Evolutionary conservation across 768 basidiomycete genomes (phyloP), one percentile per base, ranked within the genome.

Genomic region (Suillus weaverae): DNA sequence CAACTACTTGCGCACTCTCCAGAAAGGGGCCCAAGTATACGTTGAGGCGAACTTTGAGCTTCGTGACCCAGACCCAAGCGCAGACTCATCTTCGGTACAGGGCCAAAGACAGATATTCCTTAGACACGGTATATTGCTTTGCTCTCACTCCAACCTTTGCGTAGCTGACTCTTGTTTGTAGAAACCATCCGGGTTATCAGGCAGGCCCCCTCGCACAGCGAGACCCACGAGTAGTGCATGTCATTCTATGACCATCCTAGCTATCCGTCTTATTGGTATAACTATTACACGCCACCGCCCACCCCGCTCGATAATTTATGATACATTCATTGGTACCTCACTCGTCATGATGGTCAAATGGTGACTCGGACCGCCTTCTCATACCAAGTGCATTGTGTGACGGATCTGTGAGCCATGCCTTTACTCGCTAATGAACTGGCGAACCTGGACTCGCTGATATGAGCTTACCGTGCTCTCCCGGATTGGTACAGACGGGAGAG

Each of bases 31-130:
- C 57, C 86, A 80, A 64, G 93, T 96, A 20, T 94, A 87, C 66
- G 92, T 92, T 41, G 94, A 96, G 74, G 88, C 92, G 35, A 82
- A 80, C 68, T 94, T 84, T 66, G 92, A 94, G 74, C 75, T 94
- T 30, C 85, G 88, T 44, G 90, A 94, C 64, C 85, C 92, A 10
- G 89, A 90, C 46, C 75, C 82, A 7, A 81, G 78, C 44, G 85
- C 90, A 14, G 90, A 92, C 60, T 81, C 90, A 3, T 77, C 83
- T 59, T 85, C 90, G 1, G 85, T 88, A 36, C 82, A 86, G 62
- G 89, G 87, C 1, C 92, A 93, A 72, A 87, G 91, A 38, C 92
- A 94, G 74, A 89, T 95, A 62, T 90, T 93, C 77, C 81, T 95
- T 46, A 82, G 85, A 72, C 93, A 95, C 67, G 92, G 94, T 92